Evolutionary conservation across 352 stramenopile species (phyloP), one percentile per base, ranked within the genome.

Genomic region (Elongisporangium prolatum): DNA sequence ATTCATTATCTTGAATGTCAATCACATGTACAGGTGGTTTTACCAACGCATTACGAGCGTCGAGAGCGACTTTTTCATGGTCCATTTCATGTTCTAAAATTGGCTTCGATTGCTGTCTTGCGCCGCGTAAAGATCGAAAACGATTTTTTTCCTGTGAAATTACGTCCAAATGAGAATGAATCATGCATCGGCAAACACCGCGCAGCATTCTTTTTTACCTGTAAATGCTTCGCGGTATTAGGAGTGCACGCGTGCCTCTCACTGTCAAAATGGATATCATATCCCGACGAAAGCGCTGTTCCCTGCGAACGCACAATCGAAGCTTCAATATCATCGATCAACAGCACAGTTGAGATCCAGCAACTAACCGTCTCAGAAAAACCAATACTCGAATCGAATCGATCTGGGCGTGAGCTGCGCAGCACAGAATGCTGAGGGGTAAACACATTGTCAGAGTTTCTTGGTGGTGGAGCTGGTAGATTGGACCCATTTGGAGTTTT

Each of bases 201-300:
- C 34, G 28, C 10, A n/a, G 50, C 34, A 2, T 22, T 40, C 17
- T 56, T 10, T 57, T 65, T 28, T 59, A 88, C 82, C 76, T 90
- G 80, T 3, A 92, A 57, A 60, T 88, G 68, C 56, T 85, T 90
- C 44, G 89, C 59, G 38, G 80, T 86, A 56, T 89, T 92, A 0
- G 83, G 83, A 4, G 80, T 92, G 56, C 81, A 86, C 20, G 71
- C 69, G 2, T 80, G 62, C 10, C 72, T 68, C 4, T 60, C 22
- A 3, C 48, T 73, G 59, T 92, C 83, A 59, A 90, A 80, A 56
- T 90, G 76, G 6, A 90, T 61, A 22, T 91, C 80, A 47, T 77
- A 89, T 21, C 82, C 79, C 21, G 77, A 89, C 21, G 77, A 89
- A 54, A 80, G 58, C 22, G 69, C 70, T n/a, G 82, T 89, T 21